Percentiles rank a stretch among this genome's conserved stretches.
phyloP scores from a whole-genome alignment of 164 flowering plant species.

The Piper longum region DNA sequence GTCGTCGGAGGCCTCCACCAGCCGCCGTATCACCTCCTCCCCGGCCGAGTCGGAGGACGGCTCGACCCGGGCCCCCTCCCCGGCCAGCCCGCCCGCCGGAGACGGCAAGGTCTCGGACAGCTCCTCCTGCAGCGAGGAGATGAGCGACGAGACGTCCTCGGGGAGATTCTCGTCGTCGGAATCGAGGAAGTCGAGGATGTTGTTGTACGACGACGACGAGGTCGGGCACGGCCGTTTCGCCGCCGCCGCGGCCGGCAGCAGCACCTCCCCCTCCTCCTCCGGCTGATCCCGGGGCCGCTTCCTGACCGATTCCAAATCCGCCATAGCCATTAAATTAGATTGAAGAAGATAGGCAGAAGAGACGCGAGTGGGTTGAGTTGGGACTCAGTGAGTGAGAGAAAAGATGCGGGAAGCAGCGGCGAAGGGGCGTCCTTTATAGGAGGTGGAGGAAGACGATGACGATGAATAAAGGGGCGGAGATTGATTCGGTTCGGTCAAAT shows the following conservation, averaged over 20 bases:
- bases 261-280: not conserved
- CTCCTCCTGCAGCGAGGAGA: constrained; percentile 7
- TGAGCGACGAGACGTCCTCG: constrained; percentile 5
- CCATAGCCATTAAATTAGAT: not conserved
- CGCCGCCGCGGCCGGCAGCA: not conserved
- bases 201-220: not conserved
- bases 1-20: constrained; percentile 13
- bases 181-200: constrained; percentile 9
- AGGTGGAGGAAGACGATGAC: not conserved
- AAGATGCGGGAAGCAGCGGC: not conserved
- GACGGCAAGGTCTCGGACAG: constrained; percentile 1
- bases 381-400: not conserved
- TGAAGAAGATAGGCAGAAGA: not conserved
- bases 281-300: constrained; percentile 3
- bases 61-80: not conserved
- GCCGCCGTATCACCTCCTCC: constrained; percentile 6
- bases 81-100: not conserved
- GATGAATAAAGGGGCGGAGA: not conserved
- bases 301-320: not conserved
- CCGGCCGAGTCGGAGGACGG: not conserved
- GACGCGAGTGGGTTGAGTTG: not conserved
- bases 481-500: not conserved
- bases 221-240: constrained; percentile 2
- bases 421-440: not conserved
- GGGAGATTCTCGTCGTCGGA: constrained; percentile 11